Conservation (phyloP, 768 basidiomycete genomes). For the Podaxis pistillaris region DNA sequence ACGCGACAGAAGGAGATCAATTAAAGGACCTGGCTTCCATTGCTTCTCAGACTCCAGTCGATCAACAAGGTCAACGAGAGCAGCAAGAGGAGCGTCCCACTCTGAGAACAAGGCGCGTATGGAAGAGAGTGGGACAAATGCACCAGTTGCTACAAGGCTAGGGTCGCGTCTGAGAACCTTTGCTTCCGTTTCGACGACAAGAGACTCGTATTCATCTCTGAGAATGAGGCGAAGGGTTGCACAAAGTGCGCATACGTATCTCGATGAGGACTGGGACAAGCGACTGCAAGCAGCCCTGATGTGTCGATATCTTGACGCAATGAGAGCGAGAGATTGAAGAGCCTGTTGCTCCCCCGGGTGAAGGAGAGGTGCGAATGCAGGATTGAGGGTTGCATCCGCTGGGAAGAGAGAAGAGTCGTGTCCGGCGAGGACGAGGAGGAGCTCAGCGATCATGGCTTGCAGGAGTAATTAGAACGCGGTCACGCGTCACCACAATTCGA, state of each 20-base stretch:
- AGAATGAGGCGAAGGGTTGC: constrained; percentile 72
- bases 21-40: constrained; percentile 77
- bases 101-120: constrained; percentile 80
- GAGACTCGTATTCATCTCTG: constrained; percentile 74
- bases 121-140: constrained; percentile 84
- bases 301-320: constrained; percentile 73
- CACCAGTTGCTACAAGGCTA: constrained; percentile 71
- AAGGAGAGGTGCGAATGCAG: constrained; percentile 66
- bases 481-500: constrained; percentile 17
- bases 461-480: constrained; percentile 6
- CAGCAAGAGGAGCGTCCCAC: constrained; percentile 86
- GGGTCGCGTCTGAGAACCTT: constrained; percentile 76
- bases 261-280: constrained; percentile 59
- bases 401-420: constrained; percentile 86
- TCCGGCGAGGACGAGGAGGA: constrained; percentile 83
- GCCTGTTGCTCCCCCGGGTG: constrained; percentile 89
- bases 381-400: constrained; percentile 52
- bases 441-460: constrained; percentile 76
- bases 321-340: constrained; percentile 72
- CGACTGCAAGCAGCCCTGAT: constrained; percentile 57
- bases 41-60: constrained; percentile 53
- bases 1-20: constrained; percentile 72
- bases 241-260: constrained; percentile 79
- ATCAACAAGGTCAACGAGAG: constrained; percentile 63
- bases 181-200: constrained; percentile 79